These are phyloP conservation scores for Somion occarium DNA, from an alignment of 1,284 basidiomycete genomes.

Conservation along the genomic window DNA sequence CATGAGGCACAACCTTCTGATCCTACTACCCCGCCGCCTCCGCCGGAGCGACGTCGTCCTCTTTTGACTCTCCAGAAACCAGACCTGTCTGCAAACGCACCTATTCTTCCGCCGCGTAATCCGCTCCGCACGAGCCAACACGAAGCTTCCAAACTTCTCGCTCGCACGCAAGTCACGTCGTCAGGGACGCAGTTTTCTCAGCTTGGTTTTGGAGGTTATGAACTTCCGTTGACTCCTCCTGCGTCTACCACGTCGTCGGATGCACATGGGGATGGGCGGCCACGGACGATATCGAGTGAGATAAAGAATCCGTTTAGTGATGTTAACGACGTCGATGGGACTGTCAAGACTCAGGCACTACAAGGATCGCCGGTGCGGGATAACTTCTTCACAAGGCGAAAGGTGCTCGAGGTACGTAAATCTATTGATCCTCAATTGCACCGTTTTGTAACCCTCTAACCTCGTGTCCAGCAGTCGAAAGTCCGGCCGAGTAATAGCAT, in stretches of 20 bases:
- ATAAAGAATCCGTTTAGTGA: slow-evolving; percentile 1
- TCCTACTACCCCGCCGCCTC: not conserved
- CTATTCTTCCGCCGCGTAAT: slow-evolving; percentile 32
- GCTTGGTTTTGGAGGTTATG: slow-evolving; percentile 14
- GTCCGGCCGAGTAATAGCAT: not conserved
- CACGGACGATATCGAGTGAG: not conserved
- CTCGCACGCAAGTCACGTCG: not conserved
- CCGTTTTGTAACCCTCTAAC: not conserved
- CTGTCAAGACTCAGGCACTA: not conserved
- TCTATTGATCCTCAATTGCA: not conserved
- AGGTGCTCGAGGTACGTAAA: slow-evolving; percentile 11
- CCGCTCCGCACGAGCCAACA: slow-evolving; percentile 25
- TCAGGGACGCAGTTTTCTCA: slow-evolving; percentile 6
- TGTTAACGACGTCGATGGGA: not conserved
- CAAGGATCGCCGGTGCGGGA: slow-evolving; percentile 4
- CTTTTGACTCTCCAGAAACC: slow-evolving; percentile 13
- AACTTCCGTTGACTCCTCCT: slow-evolving; percentile 40
- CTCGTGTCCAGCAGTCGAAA: not conserved
- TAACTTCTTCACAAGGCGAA: slow-evolving; percentile 15
- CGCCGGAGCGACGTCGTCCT: slow-evolving; percentile 9
- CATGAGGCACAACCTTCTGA: slow-evolving; percentile 5
- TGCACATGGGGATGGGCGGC: not conserved
- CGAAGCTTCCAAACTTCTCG: not conserved
- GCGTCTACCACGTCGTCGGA: slow-evolving; percentile 32
- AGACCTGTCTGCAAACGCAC: not conserved